Conservation (phyloP, 1,284 basidiomycete genomes). For the Sanghuangporus sanghuang region DNA sequence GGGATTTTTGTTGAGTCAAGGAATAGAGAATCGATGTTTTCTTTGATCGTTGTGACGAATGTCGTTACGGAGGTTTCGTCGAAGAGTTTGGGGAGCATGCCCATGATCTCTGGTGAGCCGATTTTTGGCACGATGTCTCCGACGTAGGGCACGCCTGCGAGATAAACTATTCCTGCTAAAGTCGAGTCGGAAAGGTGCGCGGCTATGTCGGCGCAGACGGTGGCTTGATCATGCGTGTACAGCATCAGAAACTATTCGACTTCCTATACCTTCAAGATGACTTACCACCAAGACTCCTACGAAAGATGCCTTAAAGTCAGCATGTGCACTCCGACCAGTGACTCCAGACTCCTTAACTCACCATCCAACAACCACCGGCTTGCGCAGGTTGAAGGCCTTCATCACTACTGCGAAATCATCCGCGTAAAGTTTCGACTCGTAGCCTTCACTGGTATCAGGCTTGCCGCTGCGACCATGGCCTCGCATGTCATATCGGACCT, state of each 20-base stretch:
- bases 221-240: background rate
- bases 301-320: background rate
- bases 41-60: background rate
- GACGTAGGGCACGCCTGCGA: slow-evolving; percentile 3
- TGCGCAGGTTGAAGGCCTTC: slow-evolving; percentile 21
- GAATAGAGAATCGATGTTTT: slow-evolving; percentile 1
- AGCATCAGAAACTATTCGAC: background rate
- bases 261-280: background rate
- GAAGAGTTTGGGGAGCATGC: background rate
- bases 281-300: slow-evolving; percentile 9
- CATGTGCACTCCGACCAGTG: background rate
- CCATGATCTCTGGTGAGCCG: background rate
- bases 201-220: slow-evolving; percentile 8
- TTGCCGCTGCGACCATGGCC: slow-evolving; percentile 15
- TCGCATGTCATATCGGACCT: slow-evolving; percentile 15
- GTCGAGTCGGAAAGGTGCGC: background rate
- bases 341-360: background rate
- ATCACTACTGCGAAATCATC: slow-evolving; percentile 13
- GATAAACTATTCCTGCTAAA: slow-evolving; percentile 3
- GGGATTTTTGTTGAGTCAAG: background rate
- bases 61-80: no score
- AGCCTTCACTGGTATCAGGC: slow-evolving; percentile 5
- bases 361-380: slow-evolving; percentile 29
- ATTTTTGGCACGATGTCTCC: background rate
- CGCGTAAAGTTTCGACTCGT: slow-evolving; percentile 10